Conservation (phyloP, 768 basidiomycete genomes). For the Ramaria sp. region DNA sequence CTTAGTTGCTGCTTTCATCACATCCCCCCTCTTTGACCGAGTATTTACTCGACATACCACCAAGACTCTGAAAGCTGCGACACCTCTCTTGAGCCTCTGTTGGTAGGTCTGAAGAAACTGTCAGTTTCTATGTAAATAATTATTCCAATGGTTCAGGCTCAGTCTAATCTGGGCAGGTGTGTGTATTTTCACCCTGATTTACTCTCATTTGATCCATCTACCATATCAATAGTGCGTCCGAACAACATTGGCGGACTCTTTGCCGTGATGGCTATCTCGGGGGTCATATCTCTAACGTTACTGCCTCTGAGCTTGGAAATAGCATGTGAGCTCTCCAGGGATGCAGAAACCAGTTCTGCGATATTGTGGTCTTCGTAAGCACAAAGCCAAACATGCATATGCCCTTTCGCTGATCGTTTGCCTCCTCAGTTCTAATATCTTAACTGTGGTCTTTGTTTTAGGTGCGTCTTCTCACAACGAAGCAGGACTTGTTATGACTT, state of each 20-base stretch:
- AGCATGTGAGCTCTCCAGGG: conserved; percentile 68
- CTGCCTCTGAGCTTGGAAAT: conserved; percentile 72
- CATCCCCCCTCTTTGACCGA: conserved; percentile 72
- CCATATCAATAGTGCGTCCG: conserved; percentile 38
- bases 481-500: not conserved
- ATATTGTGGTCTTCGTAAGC: conserved; percentile 67
- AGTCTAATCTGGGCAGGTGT: conserved; percentile 77
- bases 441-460: conserved; percentile 51
- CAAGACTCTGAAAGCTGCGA: conserved; percentile 43
- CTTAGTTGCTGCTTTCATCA: conserved; percentile 53
- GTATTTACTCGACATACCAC: conserved; percentile 60
- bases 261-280: conserved; percentile 58
- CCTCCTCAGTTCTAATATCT: conserved; percentile 50
- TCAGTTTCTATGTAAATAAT: not conserved
- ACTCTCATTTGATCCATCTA: not conserved
- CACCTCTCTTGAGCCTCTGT: conserved; percentile 47
- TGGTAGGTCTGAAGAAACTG: conserved; percentile 24
- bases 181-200: conserved; percentile 13
- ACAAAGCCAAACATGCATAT: not conserved
- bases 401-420: not conserved
- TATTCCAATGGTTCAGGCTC: conserved; percentile 28
- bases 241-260: conserved; percentile 52
- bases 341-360: conserved; percentile 67
- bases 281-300: conserved; percentile 53
- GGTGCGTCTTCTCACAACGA: conserved; percentile 28